These are phyloP conservation scores for Dioscorea cayenensis DNA, from an alignment of 116 monocot genomes.

Conservation along the genomic window DNA sequence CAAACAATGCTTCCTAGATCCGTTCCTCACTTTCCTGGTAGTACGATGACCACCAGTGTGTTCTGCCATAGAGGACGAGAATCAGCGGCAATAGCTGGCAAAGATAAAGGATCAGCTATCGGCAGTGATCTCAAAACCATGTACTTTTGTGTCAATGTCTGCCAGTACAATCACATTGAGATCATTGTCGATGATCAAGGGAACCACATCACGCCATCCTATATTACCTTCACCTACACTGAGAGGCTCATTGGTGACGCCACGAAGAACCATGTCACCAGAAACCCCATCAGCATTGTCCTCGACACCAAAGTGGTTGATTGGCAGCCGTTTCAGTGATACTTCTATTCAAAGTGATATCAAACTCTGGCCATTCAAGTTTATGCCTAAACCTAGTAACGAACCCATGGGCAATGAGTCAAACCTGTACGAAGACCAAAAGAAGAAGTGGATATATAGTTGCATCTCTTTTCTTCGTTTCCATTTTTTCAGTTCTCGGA, in stretches of 20 bases:
- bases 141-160: constrained; percentile 55
- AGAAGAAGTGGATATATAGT: too few species aligned
- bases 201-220: constrained; percentile 60
- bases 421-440: too few species aligned
- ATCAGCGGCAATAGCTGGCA: constrained; percentile 16
- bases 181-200: constrained; percentile 75
- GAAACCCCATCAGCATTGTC: constrained; percentile 47
- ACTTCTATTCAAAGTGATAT: constrained; percentile 41
- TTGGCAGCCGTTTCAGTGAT: constrained; percentile 39
- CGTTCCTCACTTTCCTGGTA: too few species aligned
- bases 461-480: too few species aligned
- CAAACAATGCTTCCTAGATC: too few species aligned
- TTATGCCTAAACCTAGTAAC: too few species aligned
- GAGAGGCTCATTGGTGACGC: constrained; percentile 63
- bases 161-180: constrained; percentile 58
- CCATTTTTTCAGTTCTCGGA: too few species aligned
- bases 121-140: constrained; percentile 54
- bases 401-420: too few species aligned
- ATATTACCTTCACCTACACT: constrained; percentile 69
- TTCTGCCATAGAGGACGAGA: too few species aligned
- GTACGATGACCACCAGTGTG: too few species aligned
- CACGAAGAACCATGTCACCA: constrained; percentile 57
- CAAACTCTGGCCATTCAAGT: not conserved
- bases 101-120: constrained; percentile 39
- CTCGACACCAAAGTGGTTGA: constrained; percentile 51